Percentiles rank a stretch among this genome's conserved stretches.
These are phyloP conservation scores for Gossypium trilobum DNA, from an alignment of 441 rosid genomes.

Conservation along the genomic window DNA sequence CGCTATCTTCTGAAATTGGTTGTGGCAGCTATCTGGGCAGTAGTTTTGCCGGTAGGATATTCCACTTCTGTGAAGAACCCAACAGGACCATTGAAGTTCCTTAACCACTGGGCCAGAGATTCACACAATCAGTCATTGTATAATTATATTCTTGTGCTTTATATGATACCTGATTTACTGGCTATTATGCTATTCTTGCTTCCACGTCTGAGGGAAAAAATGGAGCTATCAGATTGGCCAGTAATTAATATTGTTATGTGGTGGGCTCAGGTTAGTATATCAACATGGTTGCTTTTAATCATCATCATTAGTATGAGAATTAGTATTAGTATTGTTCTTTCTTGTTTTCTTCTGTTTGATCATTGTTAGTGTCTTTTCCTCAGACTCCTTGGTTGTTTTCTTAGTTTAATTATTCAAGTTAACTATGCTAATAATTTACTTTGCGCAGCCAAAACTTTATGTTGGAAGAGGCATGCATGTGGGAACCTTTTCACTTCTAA, in stretches of 20 bases:
- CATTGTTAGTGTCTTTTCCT: not conserved
- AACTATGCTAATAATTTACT: not conserved
- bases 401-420: not conserved
- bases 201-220: slow-evolving; percentile 65
- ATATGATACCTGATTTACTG: slow-evolving; percentile 68
- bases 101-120: slow-evolving; percentile 53
- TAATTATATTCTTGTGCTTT: slow-evolving; percentile 63
- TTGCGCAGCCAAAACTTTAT: slow-evolving; percentile 69
- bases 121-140: slow-evolving; percentile 61
- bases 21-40: slow-evolving; percentile 75
- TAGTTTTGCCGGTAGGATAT: slow-evolving; percentile 70
- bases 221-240: slow-evolving; percentile 79
- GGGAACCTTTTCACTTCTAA: slow-evolving; percentile 55
- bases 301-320: not conserved
- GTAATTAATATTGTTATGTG: slow-evolving; percentile 73
- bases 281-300: not conserved
- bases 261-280: slow-evolving; percentile 91
- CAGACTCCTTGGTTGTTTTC: not conserved
- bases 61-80: slow-evolving; percentile 64
- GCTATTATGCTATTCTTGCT: slow-evolving; percentile 63
- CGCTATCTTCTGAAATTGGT: slow-evolving; percentile 70
- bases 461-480: slow-evolving; percentile 99
- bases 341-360: not conserved
- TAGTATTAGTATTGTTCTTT: not conserved
- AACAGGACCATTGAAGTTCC: slow-evolving; percentile 56